Conservation (phyloP, 331 rosid species). For the Rhamnella rubrinervis region DNA sequence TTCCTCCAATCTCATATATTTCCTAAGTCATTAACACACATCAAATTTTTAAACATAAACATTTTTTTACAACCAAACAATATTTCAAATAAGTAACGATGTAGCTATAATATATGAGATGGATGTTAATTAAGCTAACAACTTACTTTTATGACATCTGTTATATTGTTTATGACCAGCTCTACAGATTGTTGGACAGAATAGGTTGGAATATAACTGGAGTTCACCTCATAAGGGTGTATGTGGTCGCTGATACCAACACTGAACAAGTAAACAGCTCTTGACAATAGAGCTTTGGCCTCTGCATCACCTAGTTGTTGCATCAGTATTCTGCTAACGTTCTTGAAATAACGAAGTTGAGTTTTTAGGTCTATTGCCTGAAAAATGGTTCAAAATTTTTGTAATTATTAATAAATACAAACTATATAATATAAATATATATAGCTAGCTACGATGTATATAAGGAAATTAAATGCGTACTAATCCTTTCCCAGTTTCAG, state of each 20-base stretch:
- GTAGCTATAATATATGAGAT: no score
- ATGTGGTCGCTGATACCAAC: constrained; percentile 30
- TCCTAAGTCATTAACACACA: background rate
- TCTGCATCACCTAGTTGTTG: constrained; percentile 15
- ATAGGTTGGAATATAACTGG: background rate
- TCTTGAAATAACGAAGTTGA: constrained; percentile 34
- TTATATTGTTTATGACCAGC: constrained; percentile 21
- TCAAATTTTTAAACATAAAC: no score
- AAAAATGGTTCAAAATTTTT: background rate
- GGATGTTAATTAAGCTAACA: no score
- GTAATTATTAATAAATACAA: background rate
- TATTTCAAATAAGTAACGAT: no score
- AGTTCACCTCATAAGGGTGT: background rate
- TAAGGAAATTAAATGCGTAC: constrained; percentile 11
- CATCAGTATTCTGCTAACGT: constrained; percentile 3
- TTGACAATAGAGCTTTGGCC: constrained; percentile 15
- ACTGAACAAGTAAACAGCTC: constrained; percentile 30
- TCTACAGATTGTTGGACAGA: constrained; percentile 16
- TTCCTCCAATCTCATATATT: constrained; percentile 35
- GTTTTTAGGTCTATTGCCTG: constrained; percentile 27
- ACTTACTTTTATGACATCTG: constrained; percentile 17
- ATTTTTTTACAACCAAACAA: no score
- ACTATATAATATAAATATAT: background rate
- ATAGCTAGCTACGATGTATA: background rate
- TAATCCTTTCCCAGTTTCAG: constrained; percentile 41